Conservation (phyloP, 2,329 filamentous ascomycete genomes). For the Alternaria sp. region DNA sequence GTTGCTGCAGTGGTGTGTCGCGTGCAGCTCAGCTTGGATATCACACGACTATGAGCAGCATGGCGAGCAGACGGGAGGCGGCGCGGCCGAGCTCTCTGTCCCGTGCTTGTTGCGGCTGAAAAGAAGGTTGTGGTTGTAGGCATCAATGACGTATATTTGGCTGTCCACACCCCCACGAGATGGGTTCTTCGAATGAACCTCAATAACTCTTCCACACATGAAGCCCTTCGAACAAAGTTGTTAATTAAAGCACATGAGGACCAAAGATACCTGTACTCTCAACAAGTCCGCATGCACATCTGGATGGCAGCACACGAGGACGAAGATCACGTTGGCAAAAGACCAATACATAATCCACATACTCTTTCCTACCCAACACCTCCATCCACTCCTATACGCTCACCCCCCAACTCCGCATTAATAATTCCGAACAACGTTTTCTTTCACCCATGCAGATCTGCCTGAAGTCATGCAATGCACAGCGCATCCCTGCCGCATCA, state of each 20-base stretch:
- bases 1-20: neutral
- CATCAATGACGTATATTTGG: neutral
- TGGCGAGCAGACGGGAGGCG: neutral
- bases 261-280: neutral
- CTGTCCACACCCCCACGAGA: neutral
- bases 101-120: neutral
- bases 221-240: neutral
- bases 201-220: neutral
- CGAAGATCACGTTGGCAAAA: neutral
- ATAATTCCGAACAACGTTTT: neutral
- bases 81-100: neutral
- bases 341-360: neutral
- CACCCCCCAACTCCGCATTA: neutral
- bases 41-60: neutral
- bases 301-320: neutral
- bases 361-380: neutral
- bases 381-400: neutral
- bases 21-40: neutral
- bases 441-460: neutral
- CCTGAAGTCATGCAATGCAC: neutral
- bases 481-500: neutral
- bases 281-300: neutral
- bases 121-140: neutral
- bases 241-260: neutral
- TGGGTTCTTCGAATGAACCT: neutral